These are phyloP conservation scores for Rhododendron mucronatum DNA, from an alignment of 148 eudicot species.

Conservation along the genomic window DNA sequence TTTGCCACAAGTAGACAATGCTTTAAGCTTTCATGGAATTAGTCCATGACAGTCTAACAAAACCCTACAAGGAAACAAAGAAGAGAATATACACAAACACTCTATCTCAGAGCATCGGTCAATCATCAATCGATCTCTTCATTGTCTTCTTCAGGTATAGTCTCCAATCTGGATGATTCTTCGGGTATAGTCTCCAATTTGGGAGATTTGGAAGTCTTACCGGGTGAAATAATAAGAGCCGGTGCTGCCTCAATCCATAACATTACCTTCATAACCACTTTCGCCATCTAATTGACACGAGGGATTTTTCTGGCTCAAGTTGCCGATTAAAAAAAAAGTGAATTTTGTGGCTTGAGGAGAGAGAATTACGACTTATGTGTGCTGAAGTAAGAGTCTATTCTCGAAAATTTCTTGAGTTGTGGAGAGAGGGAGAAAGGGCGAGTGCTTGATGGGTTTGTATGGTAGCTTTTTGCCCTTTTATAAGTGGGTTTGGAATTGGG, in stretches of 20 bases:
- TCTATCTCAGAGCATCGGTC: not conserved
- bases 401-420: not conserved
- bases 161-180: not conserved
- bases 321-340: not conserved
- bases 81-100: not conserved
- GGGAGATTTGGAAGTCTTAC: not conserved
- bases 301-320: not conserved
- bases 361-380: not conserved
- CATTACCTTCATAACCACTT: not conserved
- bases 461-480: not conserved
- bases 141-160: not conserved
- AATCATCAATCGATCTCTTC: not conserved
- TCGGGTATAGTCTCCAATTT: not conserved
- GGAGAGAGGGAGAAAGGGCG: not conserved
- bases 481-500: not conserved
- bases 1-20: not conserved
- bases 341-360: not conserved
- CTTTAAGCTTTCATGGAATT: not conserved
- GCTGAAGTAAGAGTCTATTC: not conserved
- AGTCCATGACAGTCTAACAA: not conserved
- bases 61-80: not conserved
- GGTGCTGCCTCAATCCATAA: not conserved
- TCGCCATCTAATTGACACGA: not conserved
- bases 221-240: not conserved
- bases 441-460: not conserved